phyloP scores from a whole-genome alignment of 306 rosid species.

The Fragaria iinumae region DNA sequence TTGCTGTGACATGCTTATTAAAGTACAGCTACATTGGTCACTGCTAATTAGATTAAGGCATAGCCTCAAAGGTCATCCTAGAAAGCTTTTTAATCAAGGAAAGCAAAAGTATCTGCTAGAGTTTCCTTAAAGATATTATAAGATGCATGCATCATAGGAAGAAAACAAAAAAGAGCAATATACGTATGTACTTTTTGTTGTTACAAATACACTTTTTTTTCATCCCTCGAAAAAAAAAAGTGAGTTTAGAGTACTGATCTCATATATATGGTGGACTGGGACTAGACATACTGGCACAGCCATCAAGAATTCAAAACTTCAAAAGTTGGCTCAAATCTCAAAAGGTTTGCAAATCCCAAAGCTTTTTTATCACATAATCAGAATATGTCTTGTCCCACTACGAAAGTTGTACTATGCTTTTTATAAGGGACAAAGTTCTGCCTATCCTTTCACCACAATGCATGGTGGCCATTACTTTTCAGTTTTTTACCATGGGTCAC shows the following conservation, averaged over 20 bases:
- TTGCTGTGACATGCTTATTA: neutral
- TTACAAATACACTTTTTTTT: too few relatives aligned
- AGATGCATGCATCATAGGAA: neutral
- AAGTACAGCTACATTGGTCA: neutral
- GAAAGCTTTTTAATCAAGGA: slow-evolving; percentile 6
- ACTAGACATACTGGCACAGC: slow-evolving; percentile 30
- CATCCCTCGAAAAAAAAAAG: too few relatives aligned
- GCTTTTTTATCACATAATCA: slow-evolving; percentile 21
- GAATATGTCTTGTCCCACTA: slow-evolving; percentile 22
- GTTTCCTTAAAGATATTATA: neutral
- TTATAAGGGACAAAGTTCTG: slow-evolving; percentile 1
- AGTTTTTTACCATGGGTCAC: neutral
- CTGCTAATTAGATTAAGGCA: neutral
- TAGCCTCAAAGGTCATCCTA: neutral
- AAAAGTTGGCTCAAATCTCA: slow-evolving; percentile 48
- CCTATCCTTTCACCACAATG: neutral
- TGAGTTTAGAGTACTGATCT: neutral
- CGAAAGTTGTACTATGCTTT: neutral
- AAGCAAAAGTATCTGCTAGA: neutral
- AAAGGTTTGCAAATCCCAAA: slow-evolving; percentile 26
- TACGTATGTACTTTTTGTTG: too few relatives aligned
- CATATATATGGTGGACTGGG: neutral
- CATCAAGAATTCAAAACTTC: slow-evolving; percentile 28
- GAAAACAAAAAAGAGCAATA: too few relatives aligned
- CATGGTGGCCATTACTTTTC: slow-evolving; percentile 30